These are phyloP conservation scores for Alternaria tenuissima DNA, from an alignment of 2,329 filamentous ascomycete species.

Conservation along the genomic window DNA sequence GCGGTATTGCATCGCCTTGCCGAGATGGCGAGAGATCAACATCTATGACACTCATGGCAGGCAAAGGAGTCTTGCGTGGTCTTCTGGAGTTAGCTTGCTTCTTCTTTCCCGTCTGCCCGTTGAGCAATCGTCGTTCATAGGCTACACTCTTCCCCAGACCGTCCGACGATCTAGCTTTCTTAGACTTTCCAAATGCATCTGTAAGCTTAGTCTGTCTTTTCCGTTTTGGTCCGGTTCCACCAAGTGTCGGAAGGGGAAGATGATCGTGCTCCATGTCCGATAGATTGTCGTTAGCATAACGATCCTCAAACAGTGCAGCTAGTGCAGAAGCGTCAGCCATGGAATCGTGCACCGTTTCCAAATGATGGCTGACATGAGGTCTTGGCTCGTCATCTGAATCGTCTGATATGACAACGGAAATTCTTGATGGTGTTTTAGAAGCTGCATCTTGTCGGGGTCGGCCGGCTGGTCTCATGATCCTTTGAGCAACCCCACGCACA, in stretches of 20 bases:
- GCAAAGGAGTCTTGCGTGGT: constrained; percentile 27
- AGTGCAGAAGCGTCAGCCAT: constrained; percentile 28
- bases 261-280: constrained; percentile 57
- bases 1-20: constrained; percentile 52
- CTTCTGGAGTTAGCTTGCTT: constrained; percentile 21
- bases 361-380: constrained; percentile 4
- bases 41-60: constrained; percentile 62
- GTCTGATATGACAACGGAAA: constrained; percentile 45
- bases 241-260: constrained; percentile 48
- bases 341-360: constrained; percentile 27
- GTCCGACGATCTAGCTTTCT: constrained; percentile 22
- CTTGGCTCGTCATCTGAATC: constrained; percentile 40
- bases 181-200: constrained; percentile 41
- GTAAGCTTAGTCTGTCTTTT: constrained; percentile 52
- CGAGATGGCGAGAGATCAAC: constrained; percentile 47
- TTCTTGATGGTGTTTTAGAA: constrained; percentile 21
- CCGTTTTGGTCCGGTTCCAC: constrained; percentile 29
- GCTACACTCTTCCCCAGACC: background rate
- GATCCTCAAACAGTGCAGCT: constrained; percentile 36
- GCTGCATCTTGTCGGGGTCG: constrained; percentile 3
- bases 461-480: constrained; percentile 25
- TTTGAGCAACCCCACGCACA: constrained; percentile 47
- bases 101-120: constrained; percentile 3
- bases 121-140: constrained; percentile 3
- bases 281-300: constrained; percentile 38